These are phyloP conservation scores for Hanseniaspora pseudoguilliermondii DNA, from an alignment of 805 yeast genomes.

Conservation along the genomic window DNA sequence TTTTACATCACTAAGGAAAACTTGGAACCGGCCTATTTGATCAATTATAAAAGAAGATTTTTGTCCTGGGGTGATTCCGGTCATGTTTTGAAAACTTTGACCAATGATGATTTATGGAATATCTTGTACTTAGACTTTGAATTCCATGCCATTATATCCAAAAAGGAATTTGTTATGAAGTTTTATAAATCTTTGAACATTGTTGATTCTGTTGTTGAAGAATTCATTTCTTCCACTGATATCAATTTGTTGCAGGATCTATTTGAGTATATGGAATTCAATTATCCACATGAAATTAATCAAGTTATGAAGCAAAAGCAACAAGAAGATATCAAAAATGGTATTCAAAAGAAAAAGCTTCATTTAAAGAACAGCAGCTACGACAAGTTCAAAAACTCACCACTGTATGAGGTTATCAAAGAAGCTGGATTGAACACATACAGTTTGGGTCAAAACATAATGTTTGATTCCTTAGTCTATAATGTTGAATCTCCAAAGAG, in stretches of 20 bases:
- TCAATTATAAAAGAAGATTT: conserved; percentile 91
- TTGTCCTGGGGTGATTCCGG: conserved; percentile 35
- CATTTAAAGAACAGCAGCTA: conserved; percentile 50
- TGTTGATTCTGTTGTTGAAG: conserved; percentile 46
- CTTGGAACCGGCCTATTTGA: conserved; percentile 86
- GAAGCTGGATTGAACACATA: conserved; percentile 69
- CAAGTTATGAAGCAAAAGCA: conserved; percentile 21
- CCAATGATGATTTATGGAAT: conserved; percentile 74
- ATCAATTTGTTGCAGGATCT: conserved; percentile 56
- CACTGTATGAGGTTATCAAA: conserved; percentile 50
- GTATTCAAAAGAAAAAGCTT: conserved; percentile 30
- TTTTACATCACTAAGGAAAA: conserved; percentile 64
- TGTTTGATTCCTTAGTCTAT: conserved; percentile 53
- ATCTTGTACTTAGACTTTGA: conserved; percentile 77
- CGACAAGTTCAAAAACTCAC: conserved; percentile 55
- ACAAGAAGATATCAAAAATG: conserved; percentile 16
- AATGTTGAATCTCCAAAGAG: conserved; percentile 53
- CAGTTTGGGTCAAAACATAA: conserved; percentile 71
- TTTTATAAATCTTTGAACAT: conserved; percentile 42
- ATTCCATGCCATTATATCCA: conserved; percentile 70
- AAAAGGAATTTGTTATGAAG: conserved; percentile 49
- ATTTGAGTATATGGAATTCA: conserved; percentile 69
- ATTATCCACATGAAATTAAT: conserved; percentile 36
- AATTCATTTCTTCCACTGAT: conserved; percentile 43
- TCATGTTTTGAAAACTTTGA: conserved; percentile 38